phyloP scores from a whole-genome alignment of 139 green algal species.

The Raphidocelis subcapitata region DNA sequence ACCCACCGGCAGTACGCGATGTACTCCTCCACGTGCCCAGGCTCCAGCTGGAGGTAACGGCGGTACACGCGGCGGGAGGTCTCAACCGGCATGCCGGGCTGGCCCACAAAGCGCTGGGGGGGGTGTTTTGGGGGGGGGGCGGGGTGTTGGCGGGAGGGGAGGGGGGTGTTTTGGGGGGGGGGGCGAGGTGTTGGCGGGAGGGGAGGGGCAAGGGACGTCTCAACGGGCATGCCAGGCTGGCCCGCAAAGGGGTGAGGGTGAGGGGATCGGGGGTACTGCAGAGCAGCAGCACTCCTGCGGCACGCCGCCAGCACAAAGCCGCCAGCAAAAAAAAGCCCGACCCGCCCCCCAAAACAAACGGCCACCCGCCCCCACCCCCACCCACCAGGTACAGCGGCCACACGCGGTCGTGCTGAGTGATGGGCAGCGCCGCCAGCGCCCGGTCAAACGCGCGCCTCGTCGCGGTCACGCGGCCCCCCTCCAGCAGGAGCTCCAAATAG shows the following conservation, averaged over 20 bases:
- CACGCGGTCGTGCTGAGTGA: constrained; percentile 97
- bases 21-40: constrained; percentile 93
- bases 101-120: constrained; percentile 72
- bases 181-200: neutral
- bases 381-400: constrained; percentile 93
- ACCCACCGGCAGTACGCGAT: constrained; percentile 86
- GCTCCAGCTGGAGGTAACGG: constrained; percentile 96
- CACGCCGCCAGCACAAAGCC: too few species aligned
- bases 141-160: neutral
- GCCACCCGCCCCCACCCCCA: neutral
- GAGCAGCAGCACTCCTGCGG: too few species aligned
- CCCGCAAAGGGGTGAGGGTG: constrained; percentile 70
- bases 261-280: too few species aligned
- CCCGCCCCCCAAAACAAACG: too few species aligned
- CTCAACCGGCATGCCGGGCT: constrained; percentile 81
- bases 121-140: too few species aligned
- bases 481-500: constrained; percentile 88
- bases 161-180: neutral
- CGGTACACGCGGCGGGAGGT: constrained; percentile 94
- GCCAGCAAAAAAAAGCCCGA: too few species aligned
- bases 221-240: constrained; percentile 75
- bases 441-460: constrained; percentile 88
- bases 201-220: too few species aligned
- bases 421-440: constrained; percentile 86
- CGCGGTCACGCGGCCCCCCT: constrained; percentile 70